Base-by-base conservation (phyloP, 495 filamentous ascomycete genomes). In the Mytilinidion resinicola region DNA sequence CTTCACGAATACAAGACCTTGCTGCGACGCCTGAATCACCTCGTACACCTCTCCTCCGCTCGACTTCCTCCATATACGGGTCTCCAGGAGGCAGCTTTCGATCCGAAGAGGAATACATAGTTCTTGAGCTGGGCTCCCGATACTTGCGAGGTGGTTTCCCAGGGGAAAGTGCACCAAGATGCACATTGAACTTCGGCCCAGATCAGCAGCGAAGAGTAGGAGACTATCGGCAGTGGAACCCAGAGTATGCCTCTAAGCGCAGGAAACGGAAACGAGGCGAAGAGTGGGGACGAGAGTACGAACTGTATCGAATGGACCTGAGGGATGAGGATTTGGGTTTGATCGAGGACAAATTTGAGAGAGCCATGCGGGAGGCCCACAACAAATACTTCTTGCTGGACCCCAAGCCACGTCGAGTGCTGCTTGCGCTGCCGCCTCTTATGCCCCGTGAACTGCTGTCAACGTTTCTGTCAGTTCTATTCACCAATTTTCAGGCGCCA, bases 271-370 rank as follows among this genome's bases (percentile, higher is more conserved):
- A 72, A 63, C 63, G 50, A 67, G 72, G 38, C 19, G 70, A 79
- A n/a, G 72, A 75, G 9, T 95, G 90, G 91, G 81, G 81, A 12
- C 73, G 77, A 15, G 79, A 84, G 20, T 74, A 89, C 68, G 93
- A 97, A 75, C 72, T 97, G 25, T 98, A 91, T 87, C 78, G 78
- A 36, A 77, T 82, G 59, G 89, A 96, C 66, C 54, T 93, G 49
- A 78, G 87, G 42, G 78, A 77, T 2, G 61, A 88, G 3, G 87
- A 96, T 68, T 63, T 95, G 20, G 88, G 85, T 1, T 73, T 96
- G 50, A 82, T 96, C 5, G 85, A 86, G 53, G 92, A 97, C 71
- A 92, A 90, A 72, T 79, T 97, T 33, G 93, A 96, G 71, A 78
- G 90, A 50, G 84, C 83, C 20, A 72, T 96, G 64, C 82, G 92